phyloP scores from a whole-genome alignment of 768 basidiomycete species.

The Hygrophorus pudorinus region DNA sequence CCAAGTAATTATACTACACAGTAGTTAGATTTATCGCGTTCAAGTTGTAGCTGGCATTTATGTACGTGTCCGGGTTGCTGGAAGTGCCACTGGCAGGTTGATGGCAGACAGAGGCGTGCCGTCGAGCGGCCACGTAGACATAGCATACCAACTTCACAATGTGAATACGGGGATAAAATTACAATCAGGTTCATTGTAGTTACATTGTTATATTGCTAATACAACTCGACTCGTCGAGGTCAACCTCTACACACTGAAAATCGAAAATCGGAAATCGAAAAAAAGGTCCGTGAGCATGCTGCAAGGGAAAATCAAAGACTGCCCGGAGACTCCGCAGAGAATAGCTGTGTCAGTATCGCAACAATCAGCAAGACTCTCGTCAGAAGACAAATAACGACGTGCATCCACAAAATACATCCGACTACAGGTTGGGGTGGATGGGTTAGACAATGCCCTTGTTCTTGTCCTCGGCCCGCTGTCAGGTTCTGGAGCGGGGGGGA shows the following conservation, averaged over 20 bases:
- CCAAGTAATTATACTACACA: no score
- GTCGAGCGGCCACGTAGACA: no score
- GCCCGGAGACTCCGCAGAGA: constrained; percentile 17
- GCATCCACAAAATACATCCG: constrained; percentile 15
- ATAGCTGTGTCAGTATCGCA: constrained; percentile 12
- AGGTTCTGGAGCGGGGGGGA: not conserved
- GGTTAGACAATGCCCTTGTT: constrained; percentile 15
- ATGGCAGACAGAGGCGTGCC: no score
- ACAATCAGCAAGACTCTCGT: not conserved
- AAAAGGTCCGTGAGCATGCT: not conserved
- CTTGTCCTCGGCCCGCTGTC: constrained; percentile 6
- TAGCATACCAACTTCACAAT: no score
- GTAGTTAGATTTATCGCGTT: no score
- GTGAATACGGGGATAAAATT: no score
- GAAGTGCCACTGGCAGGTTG: no score
- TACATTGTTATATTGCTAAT: no score
- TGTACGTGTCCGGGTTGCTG: no score
- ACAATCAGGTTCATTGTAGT: no score
- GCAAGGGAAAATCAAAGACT: constrained; percentile 4
- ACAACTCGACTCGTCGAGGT: not conserved
- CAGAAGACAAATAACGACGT: constrained; percentile 1
- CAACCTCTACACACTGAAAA: not conserved
- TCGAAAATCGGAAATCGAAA: not conserved
- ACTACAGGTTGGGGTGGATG: constrained; percentile 12
- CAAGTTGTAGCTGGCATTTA: no score